Evolutionary conservation across 2,329 filamentous ascomycete species (phyloP), one percentile per base, ranked within the genome.

Genomic region (Cercospora beticola): DNA sequence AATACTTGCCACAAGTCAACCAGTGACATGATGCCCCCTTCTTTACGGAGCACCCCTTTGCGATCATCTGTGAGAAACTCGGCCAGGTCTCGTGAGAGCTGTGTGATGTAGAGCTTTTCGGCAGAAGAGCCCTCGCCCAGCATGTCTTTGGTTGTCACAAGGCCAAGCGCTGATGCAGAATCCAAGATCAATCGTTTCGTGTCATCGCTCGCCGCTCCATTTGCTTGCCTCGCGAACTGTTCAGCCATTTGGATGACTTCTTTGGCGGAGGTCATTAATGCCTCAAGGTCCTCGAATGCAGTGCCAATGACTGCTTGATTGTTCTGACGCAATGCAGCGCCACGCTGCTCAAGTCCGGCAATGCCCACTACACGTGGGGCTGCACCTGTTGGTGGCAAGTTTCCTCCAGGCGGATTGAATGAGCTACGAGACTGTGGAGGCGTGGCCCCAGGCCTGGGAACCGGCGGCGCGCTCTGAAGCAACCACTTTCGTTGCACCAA

Each of bases 401-500:
- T 75, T 68, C 61, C 65, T 4, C 68, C 52, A 14, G 76, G 66
- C 60, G 74, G 0, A 88, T 87, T 73, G 89, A 90, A 18, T 79
- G 62, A 62, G 16, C 69, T 64, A 72, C 69, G 67, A 59, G 79
- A 70, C 74, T 67, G 69, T 9, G 68, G 57, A 75, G 73, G 57
- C 69, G 76, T 60, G 74, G 77, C 21, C 70, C 79, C 71, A 76
- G 87, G 86, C 70, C 86, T 90, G 0, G 95, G 95, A 18, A 95
- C 88, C 0, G 94, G 93, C 1, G 95, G 95, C 0, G 95, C 95
- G 76, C 92, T 90, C 66, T 95, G 91, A 0, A 97, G 85, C 3
- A 99, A 86, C 95, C 95, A 99, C 83, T 98, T 98, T 14, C 95
- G 88, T 79, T 99, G 95, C 1, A 93, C 89, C 80, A 98, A 87